These are phyloP conservation scores for Skeletonema grethae DNA, from an alignment of 108 stramenopile genomes.

Conservation along the genomic window DNA sequence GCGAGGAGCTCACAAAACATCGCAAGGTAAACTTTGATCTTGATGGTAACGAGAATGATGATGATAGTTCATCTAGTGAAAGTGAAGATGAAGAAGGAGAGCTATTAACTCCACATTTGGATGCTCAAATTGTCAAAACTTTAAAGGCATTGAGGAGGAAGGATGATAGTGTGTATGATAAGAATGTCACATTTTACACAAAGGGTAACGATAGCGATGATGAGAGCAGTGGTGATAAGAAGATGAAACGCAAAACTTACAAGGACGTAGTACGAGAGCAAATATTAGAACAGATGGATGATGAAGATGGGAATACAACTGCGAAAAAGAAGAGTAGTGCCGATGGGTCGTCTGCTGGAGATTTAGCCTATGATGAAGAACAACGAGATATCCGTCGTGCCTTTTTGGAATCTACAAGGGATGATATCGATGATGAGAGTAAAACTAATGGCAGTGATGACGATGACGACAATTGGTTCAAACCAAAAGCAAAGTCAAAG, in stretches of 20 bases:
- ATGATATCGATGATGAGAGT: constrained; percentile 40
- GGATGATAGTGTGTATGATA: constrained; percentile 80
- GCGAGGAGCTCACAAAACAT: constrained; percentile 63
- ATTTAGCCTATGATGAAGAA: constrained; percentile 92
- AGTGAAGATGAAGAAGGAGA: constrained; percentile 81
- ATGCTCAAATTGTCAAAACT: constrained; percentile 77
- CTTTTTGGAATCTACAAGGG: constrained; percentile 71
- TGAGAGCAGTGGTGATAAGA: constrained; percentile 14
- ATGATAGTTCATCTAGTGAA: constrained; percentile 51
- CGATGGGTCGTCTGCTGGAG: constrained; percentile 7
- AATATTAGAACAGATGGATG: constrained; percentile 87
- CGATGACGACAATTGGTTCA: constrained; percentile 56
- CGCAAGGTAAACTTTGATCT: constrained; percentile 15
- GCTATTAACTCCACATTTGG: constrained; percentile 67
- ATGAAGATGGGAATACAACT: constrained; percentile 33
- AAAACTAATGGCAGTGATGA: constrained; percentile 42
- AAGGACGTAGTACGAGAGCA: constrained; percentile 97
- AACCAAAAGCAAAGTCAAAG: constrained; percentile 48
- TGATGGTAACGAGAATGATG: constrained; percentile 46
- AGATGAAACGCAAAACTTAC: constrained; percentile 65
- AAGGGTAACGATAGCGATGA: constrained; percentile 40
- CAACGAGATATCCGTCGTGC: constrained; percentile 85
- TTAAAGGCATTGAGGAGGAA: constrained; percentile 76
- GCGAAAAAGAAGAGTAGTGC: constrained; percentile 9
- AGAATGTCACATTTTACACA: constrained; percentile 62